Evolutionary conservation across 306 rosid genomes (phyloP), one percentile per base, ranked within the genome.

Genomic region (Vicia faba): DNA sequence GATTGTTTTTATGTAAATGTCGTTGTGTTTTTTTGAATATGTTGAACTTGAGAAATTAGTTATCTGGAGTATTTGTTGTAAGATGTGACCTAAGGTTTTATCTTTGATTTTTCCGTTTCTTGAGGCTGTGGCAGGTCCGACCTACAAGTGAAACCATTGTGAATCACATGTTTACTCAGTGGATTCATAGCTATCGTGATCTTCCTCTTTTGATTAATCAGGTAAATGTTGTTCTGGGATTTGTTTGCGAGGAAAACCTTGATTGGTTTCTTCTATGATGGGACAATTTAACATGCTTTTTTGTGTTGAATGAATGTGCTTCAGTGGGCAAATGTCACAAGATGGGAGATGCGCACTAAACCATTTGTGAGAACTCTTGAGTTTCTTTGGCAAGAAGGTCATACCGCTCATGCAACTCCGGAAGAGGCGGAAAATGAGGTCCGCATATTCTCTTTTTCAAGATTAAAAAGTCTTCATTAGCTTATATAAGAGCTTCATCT

Each of bases 281-380:
- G n/a, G 26, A 25, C 43, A 19, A 31, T 57, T 45, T 43, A 54
- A 49, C 23, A 74, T 12, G 56, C 25, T 15, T 51, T 40, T 67
- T 38, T 59, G 38, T 10, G 39, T 51, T 12, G 61, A 70, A 73
- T 77, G 74, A 40, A 70, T 78, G 68, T 74, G 63, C 48, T 45
- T 68, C 75, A 93, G 98, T 93, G 98, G 97, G 97, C 88, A 31
- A 89, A 93, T 68, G 98, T 93, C 68, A 93, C 97, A 12, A 93
- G 98, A 79, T 93, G 98, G 98, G 98, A 93, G 88, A 88, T 86
- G 91, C 96, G 97, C 70, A 93, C 97, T 2, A 93, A 93, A 71
- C 98, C 98, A 41, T 93, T 93, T 78, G 83, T 89, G 20, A 86
- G 98, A 84, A 92, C 96, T 49, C 96, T 92, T 69, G 98, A 92